These are phyloP conservation scores for Datura wrightii DNA, from an alignment of 257 asterid species.

Conservation along the genomic window DNA sequence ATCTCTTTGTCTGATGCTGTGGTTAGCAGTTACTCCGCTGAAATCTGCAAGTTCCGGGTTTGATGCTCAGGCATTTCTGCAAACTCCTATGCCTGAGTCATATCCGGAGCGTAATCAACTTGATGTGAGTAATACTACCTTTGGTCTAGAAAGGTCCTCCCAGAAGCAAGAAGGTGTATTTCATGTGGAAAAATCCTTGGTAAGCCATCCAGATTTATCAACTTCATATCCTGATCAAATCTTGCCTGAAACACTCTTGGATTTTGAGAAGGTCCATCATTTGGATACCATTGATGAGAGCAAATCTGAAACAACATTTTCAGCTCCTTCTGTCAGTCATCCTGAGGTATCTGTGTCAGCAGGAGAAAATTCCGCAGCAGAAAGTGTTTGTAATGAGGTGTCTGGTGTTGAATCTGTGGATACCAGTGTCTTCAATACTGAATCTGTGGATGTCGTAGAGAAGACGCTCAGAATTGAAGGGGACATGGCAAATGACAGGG, in stretches of 20 bases:
- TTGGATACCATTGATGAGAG: constrained; percentile 58
- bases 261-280: constrained; percentile 49
- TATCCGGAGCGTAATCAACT: constrained; percentile 44
- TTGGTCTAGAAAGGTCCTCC: constrained; percentile 46
- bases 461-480: constrained; percentile 55
- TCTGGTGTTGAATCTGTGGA: constrained; percentile 48
- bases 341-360: constrained; percentile 44
- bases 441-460: constrained; percentile 50
- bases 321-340: constrained; percentile 40
- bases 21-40: constrained; percentile 87
- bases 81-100: constrained; percentile 39
- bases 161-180: constrained; percentile 48
- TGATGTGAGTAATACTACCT: constrained; percentile 46
- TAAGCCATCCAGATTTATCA: constrained; percentile 43
- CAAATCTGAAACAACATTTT: constrained; percentile 49
- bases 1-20: constrained; percentile 76
- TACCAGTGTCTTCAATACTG: constrained; percentile 39
- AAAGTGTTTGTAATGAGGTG: constrained; percentile 40
- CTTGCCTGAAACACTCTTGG: constrained; percentile 68
- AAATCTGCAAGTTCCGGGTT: constrained; percentile 71
- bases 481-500: constrained; percentile 51
- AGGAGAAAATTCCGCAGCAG: constrained; percentile 41
- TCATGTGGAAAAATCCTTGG: constrained; percentile 48
- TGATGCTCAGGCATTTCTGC: constrained; percentile 50
- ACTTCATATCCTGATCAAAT: constrained; percentile 46